phyloP scores from a whole-genome alignment of 1,284 basidiomycete species.

The Leccinum pachyderme region DNA sequence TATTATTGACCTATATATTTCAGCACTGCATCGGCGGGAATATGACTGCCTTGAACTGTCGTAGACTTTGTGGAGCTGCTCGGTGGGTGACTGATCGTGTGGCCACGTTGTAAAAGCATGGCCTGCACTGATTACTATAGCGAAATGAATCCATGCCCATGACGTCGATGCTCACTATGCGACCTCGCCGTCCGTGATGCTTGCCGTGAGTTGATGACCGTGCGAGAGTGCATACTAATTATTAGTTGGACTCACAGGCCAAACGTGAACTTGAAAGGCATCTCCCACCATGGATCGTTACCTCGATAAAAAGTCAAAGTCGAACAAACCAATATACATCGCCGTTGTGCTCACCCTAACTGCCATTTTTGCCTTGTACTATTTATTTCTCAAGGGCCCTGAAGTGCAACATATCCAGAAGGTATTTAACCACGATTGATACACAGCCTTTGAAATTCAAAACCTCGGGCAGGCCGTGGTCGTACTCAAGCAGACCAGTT shows the following conservation, averaged over 20 bases:
- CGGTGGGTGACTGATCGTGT: neutral
- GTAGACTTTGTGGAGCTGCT: neutral
- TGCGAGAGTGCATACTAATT: neutral
- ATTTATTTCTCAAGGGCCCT: slow-evolving; percentile 18
- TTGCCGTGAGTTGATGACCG: neutral
- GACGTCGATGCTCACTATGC: neutral
- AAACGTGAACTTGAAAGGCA: neutral
- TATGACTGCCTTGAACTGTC: neutral
- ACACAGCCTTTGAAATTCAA: neutral
- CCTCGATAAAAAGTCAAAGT: slow-evolving; percentile 23
- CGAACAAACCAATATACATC: slow-evolving; percentile 20
- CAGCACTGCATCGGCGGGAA: neutral
- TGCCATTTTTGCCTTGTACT: slow-evolving; percentile 22
- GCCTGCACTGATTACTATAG: neutral
- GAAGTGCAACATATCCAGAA: slow-evolving; percentile 19
- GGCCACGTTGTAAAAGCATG: neutral
- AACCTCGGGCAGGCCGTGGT: slow-evolving; percentile 50
- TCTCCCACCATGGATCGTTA: slow-evolving; percentile 21
- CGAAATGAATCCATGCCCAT: neutral
- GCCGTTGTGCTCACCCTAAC: slow-evolving; percentile 11
- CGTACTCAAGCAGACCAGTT: slow-evolving; percentile 57
- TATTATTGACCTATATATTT: neutral
- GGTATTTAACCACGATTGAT: slow-evolving; percentile 11
- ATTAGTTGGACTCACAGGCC: neutral
- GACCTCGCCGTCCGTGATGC: neutral